A percentile compares a stretch with the other conserved stretches of the same genome.
These are phyloP conservation scores for Allium cepa DNA, from an alignment of 106 monocot genomes.

Conservation along the genomic window DNA sequence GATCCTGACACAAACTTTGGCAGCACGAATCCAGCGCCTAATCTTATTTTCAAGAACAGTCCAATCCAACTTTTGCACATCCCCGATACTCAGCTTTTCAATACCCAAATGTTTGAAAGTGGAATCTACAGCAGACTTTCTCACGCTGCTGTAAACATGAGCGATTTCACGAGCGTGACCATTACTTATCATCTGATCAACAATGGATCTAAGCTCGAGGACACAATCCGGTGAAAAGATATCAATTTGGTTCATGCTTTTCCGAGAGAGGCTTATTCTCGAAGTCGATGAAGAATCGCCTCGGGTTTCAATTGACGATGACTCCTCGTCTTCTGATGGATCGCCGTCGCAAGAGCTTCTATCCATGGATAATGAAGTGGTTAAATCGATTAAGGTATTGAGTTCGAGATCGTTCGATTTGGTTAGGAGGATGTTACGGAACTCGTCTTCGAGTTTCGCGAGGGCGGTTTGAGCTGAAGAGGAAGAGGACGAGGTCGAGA, in stretches of 20 bases:
- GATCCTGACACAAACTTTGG: conserved; percentile 43
- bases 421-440: conserved; percentile 64
- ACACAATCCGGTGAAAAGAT: conserved; percentile 57
- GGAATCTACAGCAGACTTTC: conserved; percentile 58
- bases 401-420: conserved; percentile 56
- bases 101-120: conserved; percentile 60
- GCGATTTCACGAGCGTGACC: conserved; percentile 67
- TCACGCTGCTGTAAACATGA: conserved; percentile 63
- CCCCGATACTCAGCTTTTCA: conserved; percentile 68
- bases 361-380: conserved; percentile 35
- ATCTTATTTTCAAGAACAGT: conserved; percentile 52
- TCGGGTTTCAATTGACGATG: not conserved
- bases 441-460: conserved; percentile 94
- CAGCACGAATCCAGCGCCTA: conserved; percentile 80
- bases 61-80: conserved; percentile 66
- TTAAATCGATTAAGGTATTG: conserved; percentile 56
- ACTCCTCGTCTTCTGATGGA: not conserved
- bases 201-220: conserved; percentile 52
- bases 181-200: conserved; percentile 54
- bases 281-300: not conserved
- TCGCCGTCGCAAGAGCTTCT: conserved; percentile 1
- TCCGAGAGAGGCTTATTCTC: conserved; percentile 21
- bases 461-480: conserved; percentile 62
- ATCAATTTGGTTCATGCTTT: conserved; percentile 67
- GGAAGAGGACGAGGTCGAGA: not conserved